These are phyloP conservation scores for Glycyrrhiza uralensis DNA, from an alignment of 306 rosid genomes.

Conservation along the genomic window DNA sequence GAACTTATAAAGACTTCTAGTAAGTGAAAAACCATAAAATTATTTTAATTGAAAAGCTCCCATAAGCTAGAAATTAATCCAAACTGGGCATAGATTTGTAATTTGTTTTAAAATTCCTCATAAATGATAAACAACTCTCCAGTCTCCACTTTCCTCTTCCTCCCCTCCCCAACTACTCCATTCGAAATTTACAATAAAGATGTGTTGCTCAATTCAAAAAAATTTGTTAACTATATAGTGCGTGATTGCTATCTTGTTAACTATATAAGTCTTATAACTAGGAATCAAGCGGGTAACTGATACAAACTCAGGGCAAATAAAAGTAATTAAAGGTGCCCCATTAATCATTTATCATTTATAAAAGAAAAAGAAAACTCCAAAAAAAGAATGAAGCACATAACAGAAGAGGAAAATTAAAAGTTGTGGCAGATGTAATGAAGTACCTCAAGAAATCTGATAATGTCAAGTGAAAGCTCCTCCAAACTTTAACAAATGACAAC, in stretches of 20 bases:
- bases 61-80: no score
- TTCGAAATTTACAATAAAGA: not conserved
- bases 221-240: not conserved
- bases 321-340: not conserved
- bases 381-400: not conserved
- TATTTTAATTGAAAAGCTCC: no score
- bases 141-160: not conserved
- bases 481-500: constrained; percentile 54
- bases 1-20: no score
- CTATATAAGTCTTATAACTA: not conserved
- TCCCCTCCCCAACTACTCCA: not conserved
- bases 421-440: constrained; percentile 24
- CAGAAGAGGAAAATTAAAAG: constrained; percentile 9
- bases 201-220: not conserved
- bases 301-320: not conserved
- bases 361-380: constrained; percentile 3
- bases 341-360: not conserved
- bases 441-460: constrained; percentile 72
- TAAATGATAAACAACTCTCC: not conserved
- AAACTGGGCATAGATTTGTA: no score
- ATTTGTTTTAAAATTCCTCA: not conserved
- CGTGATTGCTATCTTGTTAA: no score
- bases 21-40: no score
- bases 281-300: not conserved
- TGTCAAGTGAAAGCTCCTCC: constrained; percentile 57